A percentile compares a stretch with the other conserved stretches of the same genome.
phyloP scores from a whole-genome alignment of 2,329 filamentous ascomycete species.

The Fusarium paranaense region DNA sequence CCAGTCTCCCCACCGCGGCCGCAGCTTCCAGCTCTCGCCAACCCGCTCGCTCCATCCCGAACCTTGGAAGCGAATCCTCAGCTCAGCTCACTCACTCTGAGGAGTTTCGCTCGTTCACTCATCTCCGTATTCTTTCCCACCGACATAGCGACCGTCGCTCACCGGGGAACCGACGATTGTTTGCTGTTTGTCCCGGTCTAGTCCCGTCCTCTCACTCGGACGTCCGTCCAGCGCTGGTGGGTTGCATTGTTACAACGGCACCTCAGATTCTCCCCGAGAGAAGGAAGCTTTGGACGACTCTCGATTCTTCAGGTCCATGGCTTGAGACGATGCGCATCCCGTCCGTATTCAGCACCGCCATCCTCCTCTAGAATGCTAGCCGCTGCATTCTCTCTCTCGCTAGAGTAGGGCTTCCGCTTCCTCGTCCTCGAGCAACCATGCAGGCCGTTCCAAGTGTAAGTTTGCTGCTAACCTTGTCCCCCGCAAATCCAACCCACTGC shows the following conservation, averaged over 20 bases:
- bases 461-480: constrained; percentile 43
- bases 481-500: constrained; percentile 33
- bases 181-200: constrained; percentile 32
- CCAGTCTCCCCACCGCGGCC: constrained; percentile 31
- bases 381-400: constrained; percentile 50
- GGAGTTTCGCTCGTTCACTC: constrained; percentile 14
- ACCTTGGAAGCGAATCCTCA: background rate
- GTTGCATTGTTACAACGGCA: constrained; percentile 30
- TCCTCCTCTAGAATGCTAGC: constrained; percentile 50
- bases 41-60: background rate
- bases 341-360: constrained; percentile 43
- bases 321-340: constrained; percentile 48
- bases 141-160: background rate
- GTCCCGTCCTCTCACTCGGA: constrained; percentile 23
- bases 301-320: constrained; percentile 38
- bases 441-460: constrained; percentile 66
- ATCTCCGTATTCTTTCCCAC: constrained; percentile 8
- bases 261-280: constrained; percentile 5
- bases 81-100: background rate
- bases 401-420: constrained; percentile 52
- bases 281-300: constrained; percentile 19
- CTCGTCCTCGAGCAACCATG: constrained; percentile 57
- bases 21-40: constrained; percentile 28
- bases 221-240: constrained; percentile 29
- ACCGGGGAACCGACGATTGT: constrained; percentile 1